Evolutionary conservation across 345 rosid genomes (phyloP).

Genomic region (Cardamine resedifolia): DNA sequence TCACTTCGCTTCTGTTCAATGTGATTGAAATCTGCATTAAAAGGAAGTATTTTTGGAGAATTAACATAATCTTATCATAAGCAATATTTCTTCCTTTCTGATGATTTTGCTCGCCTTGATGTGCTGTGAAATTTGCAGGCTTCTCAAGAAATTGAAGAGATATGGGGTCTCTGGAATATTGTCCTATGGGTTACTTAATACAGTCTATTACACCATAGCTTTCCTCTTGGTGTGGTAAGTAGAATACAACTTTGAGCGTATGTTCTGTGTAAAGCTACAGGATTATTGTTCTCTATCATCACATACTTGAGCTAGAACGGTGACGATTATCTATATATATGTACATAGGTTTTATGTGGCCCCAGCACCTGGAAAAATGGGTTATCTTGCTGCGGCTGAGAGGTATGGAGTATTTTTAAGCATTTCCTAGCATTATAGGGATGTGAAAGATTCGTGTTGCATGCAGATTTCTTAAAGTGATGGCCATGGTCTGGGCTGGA

Average conservation of each 20-base stretch:
- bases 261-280: background rate
- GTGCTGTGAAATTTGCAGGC: constrained; percentile 43
- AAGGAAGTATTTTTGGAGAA: constrained; percentile 2
- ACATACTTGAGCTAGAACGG: constrained; percentile 13
- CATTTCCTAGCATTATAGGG: constrained; percentile 12
- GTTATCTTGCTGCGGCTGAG: constrained; percentile 71
- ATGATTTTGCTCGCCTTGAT: background rate
- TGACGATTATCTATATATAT: background rate
- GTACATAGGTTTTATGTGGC: constrained; percentile 88
- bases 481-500: constrained; percentile 99
- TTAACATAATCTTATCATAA: background rate
- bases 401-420: constrained; percentile 48
- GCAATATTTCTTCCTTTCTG: background rate
- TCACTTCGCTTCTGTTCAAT: background rate
- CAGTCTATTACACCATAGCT: constrained; percentile 68
- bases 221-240: constrained; percentile 88
- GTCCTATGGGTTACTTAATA: constrained; percentile 80
- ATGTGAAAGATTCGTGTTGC: constrained; percentile 17
- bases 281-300: constrained; percentile 3
- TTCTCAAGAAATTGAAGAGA: constrained; percentile 65
- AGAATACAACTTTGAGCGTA: background rate
- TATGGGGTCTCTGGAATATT: constrained; percentile 81
- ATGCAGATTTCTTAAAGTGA: constrained; percentile 79
- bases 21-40: constrained; percentile 17
- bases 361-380: constrained; percentile 80